Evolutionary conservation across 306 rosid genomes (phyloP), one percentile per base, ranked within the genome.

Genomic region (Datisca glomerata): DNA sequence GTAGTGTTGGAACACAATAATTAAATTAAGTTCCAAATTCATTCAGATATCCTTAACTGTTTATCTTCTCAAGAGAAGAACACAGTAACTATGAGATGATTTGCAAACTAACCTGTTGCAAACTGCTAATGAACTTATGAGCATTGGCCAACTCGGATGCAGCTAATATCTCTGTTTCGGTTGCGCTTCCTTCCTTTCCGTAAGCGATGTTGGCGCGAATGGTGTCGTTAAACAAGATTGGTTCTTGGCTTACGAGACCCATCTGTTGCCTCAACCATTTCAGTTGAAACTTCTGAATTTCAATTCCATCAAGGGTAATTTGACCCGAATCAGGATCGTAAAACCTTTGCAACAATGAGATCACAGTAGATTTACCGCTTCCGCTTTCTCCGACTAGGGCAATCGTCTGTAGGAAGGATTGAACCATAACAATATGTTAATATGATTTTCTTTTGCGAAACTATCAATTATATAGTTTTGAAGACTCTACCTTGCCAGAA

Each of bases 361-460:
- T 75, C 57, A 83, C 69, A 2, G 94, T 83, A 18, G 94, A 83
- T 40, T 83, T 83, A 44, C 94, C 94, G 23, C 94, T 67, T 20
- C 94, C 94, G 55, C 94, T 83, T 65, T 83, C 94, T 5, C 94
- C 94, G 2, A 79, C 94, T 14, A 83, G 47, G n/a, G 91, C 94
- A 43, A 75, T 71, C 8, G 91, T 83, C 94, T 83, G 69, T n/a
- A 18, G 33, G 23, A 45, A 22, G 18, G 41, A 19, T 9, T 38
- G 6, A 72, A 51, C 27, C 32, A 45, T 33, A 75, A 8, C 18
- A 18, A 20, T 40, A 49, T 55, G 51, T 21, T 38, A 12, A 13
- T 23, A 34, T 9, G 2, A 0, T 4, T 9, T 45, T 17, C 16
- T 21, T 3, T 23, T 4, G 9, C 0, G 6, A 8, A 22, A 10